Percentiles rank a stretch among this genome's conserved stretches.
Evolutionary conservation across 2,329 filamentous ascomycete species (phyloP).

Genomic region (Verticillium longisporum): DNA sequence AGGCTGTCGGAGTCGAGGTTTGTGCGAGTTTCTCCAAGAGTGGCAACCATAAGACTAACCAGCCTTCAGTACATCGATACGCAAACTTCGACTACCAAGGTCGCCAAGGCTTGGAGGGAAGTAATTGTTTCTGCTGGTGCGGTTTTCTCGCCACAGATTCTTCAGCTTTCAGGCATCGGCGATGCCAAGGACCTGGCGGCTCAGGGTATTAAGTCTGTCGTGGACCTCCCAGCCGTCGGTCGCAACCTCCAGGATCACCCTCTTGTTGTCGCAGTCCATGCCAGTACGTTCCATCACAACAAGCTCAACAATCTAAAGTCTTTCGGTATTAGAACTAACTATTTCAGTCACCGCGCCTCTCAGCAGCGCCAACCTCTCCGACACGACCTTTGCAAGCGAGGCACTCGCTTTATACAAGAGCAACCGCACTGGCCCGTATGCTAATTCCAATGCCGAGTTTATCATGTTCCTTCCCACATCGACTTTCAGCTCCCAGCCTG

Average conservation of each 20-base stretch:
- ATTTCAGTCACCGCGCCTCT: background rate
- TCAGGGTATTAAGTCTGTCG: conserved; percentile 24
- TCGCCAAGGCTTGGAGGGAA: conserved; percentile 21
- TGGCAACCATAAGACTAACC: background rate
- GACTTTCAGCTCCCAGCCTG: conserved; percentile 18
- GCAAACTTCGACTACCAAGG: background rate
- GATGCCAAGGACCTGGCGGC: conserved; percentile 23
- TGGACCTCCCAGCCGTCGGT: conserved; percentile 4
- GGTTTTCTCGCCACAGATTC: conserved; percentile 33
- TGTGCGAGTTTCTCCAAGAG: background rate
- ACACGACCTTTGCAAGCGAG: conserved; percentile 24
- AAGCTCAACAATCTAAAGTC: background rate
- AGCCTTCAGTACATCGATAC: conserved; percentile 3
- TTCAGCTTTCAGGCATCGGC: conserved; percentile 45
- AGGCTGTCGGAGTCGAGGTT: background rate
- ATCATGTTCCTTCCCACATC: conserved; percentile 13
- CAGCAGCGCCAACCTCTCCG: conserved; percentile 16
- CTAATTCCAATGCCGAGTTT: conserved; percentile 16
- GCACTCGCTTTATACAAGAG: conserved; percentile 21
- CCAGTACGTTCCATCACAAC: background rate
- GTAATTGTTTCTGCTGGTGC: conserved; percentile 34
- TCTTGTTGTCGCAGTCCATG: background rate
- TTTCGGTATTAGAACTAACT: background rate
- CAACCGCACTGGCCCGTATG: conserved; percentile 21
- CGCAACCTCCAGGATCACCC: conserved; percentile 8